Evolutionary conservation across 441 rosid genomes (phyloP).

Genomic region (Kokia cookei): DNA sequence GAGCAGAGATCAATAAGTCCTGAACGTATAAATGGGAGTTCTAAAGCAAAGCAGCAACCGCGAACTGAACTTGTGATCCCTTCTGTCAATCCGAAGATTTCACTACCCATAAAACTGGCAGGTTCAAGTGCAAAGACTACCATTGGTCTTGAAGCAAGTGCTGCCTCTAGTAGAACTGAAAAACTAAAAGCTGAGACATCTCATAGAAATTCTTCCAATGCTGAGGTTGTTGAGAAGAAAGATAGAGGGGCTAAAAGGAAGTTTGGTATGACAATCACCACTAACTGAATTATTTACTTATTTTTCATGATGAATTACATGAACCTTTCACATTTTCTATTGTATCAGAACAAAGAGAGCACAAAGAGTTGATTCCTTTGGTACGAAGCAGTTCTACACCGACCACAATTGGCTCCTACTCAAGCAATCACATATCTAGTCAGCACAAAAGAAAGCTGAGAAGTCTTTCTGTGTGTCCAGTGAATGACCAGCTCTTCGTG

Average conservation of each 20-base stretch:
- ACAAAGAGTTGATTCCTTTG: conserved; percentile 65
- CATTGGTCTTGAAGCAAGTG: conserved; percentile 15
- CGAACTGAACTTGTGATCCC: conserved; percentile 53
- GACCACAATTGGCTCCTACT: conserved; percentile 39
- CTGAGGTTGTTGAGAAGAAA: conserved; percentile 26
- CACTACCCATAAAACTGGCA: conserved; percentile 18
- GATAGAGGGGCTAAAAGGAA: conserved; percentile 65
- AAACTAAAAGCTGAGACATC: conserved; percentile 38
- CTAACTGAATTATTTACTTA: neutral
- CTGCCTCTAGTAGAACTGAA: conserved; percentile 18
- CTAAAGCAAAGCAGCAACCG: conserved; percentile 22
- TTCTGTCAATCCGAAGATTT: conserved; percentile 32
- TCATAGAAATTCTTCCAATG: conserved; percentile 24
- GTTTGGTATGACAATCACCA: conserved; percentile 36
- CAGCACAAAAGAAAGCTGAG: conserved; percentile 96
- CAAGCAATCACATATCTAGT: conserved; percentile 65
- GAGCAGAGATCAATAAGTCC: conserved; percentile 33
- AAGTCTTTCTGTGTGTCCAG: conserved; percentile 72
- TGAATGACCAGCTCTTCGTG: conserved; percentile 73
- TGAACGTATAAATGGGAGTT: conserved; percentile 19
- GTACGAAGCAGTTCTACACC: conserved; percentile 55
- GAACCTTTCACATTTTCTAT: neutral
- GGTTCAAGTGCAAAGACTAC: conserved; percentile 24
- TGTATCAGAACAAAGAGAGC: conserved; percentile 64
- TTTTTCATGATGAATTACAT: conserved; percentile 9